Evolutionary conservation across 257 asterid genomes (phyloP).

Genomic region (Nicotiana obtusifolia): DNA sequence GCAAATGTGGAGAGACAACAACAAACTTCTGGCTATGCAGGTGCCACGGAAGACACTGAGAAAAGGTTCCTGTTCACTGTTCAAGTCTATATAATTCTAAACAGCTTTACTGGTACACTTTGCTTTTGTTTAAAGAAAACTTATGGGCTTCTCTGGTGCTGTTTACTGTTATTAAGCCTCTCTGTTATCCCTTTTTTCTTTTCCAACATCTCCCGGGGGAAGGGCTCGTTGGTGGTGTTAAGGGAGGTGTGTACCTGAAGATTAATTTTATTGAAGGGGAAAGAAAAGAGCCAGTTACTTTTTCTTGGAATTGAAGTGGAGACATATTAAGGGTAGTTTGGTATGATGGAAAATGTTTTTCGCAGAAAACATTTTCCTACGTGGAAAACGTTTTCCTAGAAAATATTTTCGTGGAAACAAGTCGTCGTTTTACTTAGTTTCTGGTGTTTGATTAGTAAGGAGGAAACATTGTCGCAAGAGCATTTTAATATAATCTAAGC

Average conservation of each 20-base stretch:
- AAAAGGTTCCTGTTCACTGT: constrained; percentile 19
- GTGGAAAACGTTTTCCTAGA: too few relatives aligned
- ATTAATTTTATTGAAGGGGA: background rate
- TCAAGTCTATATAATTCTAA: background rate
- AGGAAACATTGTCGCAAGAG: too few relatives aligned
- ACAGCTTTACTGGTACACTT: background rate
- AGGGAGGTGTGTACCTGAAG: background rate
- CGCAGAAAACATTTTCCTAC: too few relatives aligned
- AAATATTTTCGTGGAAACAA: too few relatives aligned
- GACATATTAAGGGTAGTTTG: background rate
- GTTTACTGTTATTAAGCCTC: constrained; percentile 1
- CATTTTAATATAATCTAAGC: too few relatives aligned
- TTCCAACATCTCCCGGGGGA: background rate
- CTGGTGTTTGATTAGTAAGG: too few relatives aligned
- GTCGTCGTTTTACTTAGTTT: too few relatives aligned
- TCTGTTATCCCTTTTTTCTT: background rate
- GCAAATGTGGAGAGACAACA: constrained; percentile 36
- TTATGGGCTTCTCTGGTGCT: background rate
- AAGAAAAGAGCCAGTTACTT: background rate
- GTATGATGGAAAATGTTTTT: too few relatives aligned
- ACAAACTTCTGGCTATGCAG: constrained; percentile 32
- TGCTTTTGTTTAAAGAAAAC: background rate
- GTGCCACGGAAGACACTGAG: constrained; percentile 34
- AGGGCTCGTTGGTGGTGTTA: background rate
- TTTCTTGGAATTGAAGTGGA: background rate